Evolutionary conservation across 1,284 basidiomycete species (phyloP), one percentile per base, ranked within the genome.

Genomic region (Kwoniella shivajii): DNA sequence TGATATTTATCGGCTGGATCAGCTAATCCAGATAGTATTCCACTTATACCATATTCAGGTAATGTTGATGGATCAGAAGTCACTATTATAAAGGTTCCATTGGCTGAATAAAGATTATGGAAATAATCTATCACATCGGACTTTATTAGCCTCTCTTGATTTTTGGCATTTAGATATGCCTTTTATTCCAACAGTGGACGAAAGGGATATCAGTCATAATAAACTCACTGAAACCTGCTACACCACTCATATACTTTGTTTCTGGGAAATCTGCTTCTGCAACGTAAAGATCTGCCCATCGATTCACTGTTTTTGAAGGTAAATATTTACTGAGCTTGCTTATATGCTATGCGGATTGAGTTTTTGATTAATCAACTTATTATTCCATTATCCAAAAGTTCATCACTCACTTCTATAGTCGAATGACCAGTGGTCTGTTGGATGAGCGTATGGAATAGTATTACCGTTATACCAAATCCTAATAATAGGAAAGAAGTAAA

Each of bases 71-170:
- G 68, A 20, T 69, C 51, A 27, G 68, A 59, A 2, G 71, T 65
- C 43, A 76, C 59, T 43, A 71, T 68, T 54, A 64, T 58, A 42
- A 65, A 71, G 2, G 68, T 70, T 6, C 67, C 67, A 47, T 75
- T 69, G 38, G 59, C 47, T 22, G 70, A 53, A 50, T 74, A 74
- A 24, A 90, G 73, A 68, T 89, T 85, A 27, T 81, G 80, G 73
- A 88, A 88, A 37, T 64, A 65, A 39, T 61, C 68, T 69, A 57
- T 14, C n/a, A 14, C 10, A 41, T 10, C 10, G 38, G n/a, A n/a
- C n/a, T n/a, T n/a, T n/a, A 16, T 18, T 16, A 33, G 27, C 26
- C 7, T 13, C 27, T 2, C 10, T 3, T 2, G 26, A 71, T 71
- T 27, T 72, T 48, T 0, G 46, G 26, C 24, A 42, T 37, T 6